These are phyloP conservation scores for Escallonia herrerae DNA, from an alignment of 129 eudicot genomes.

Conservation along the genomic window DNA sequence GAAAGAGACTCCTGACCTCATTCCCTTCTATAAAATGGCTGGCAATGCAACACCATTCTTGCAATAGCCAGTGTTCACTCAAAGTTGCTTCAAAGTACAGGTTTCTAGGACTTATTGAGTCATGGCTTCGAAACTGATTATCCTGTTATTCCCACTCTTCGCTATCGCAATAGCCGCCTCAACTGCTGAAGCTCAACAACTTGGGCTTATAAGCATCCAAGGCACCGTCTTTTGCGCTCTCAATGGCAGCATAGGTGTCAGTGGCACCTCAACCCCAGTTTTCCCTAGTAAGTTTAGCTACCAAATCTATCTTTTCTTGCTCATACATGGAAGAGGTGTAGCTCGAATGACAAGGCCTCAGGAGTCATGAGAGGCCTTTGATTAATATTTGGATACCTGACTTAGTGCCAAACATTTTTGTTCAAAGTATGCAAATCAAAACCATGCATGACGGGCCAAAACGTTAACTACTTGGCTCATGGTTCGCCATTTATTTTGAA, in stretches of 20 bases:
- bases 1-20: too few relatives aligned
- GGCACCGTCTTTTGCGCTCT: conserved; percentile 24
- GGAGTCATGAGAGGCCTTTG: too few relatives aligned
- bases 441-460: too few relatives aligned
- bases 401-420: too few relatives aligned
- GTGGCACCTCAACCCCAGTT: conserved; percentile 25
- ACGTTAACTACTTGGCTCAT: too few relatives aligned
- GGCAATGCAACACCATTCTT: not conserved
- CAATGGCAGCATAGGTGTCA: conserved; percentile 26
- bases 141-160: conserved; percentile 14
- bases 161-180: conserved; percentile 16
- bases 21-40: conserved; percentile 18
- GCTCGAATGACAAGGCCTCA: too few relatives aligned
- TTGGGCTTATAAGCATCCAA: conserved; percentile 17
- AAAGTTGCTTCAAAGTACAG: not conserved
- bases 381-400: too few relatives aligned
- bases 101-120: not conserved
- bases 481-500: too few relatives aligned
- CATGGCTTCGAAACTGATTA: conserved; percentile 17
- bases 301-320: not conserved
- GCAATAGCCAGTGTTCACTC: not conserved
- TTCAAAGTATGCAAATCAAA: too few relatives aligned
- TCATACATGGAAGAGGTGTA: too few relatives aligned
- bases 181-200: conserved; percentile 21
- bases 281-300: conserved; percentile 26